phyloP scores from a whole-genome alignment of 2,329 filamentous ascomycete genomes.

The Sporothrix inflata region DNA sequence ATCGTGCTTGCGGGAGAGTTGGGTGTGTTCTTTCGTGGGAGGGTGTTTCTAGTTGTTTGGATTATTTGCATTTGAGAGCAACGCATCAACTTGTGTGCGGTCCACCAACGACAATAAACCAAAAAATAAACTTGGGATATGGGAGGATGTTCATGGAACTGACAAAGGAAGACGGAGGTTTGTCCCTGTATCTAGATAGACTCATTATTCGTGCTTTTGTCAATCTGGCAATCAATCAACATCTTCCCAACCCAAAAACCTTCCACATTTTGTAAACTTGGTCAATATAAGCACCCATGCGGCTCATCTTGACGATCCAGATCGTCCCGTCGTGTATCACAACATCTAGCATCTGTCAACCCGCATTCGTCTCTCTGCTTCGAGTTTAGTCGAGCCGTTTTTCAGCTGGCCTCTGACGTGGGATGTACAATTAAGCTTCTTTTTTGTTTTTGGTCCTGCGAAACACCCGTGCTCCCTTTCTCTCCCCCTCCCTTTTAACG shows the following conservation, averaged over 20 bases:
- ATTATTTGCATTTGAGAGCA: background rate
- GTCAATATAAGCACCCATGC: conserved; percentile 5
- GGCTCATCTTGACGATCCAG: conserved; percentile 13
- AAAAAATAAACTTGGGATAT: background rate
- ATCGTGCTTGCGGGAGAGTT: too few relatives aligned
- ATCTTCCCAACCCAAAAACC: background rate
- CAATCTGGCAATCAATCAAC: background rate
- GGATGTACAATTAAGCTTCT: conserved; percentile 18
- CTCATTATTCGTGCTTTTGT: background rate
- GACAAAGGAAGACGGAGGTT: background rate
- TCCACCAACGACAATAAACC: background rate
- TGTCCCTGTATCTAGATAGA: conserved; percentile 9
- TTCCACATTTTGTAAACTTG: background rate
- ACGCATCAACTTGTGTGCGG: background rate
- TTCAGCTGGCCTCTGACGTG: too few relatives aligned
- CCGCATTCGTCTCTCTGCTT: background rate
- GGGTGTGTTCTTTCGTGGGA: background rate
- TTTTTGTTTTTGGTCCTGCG: background rate
- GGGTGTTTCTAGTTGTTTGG: background rate
- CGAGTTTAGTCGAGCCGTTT: too few relatives aligned
- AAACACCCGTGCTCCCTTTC: background rate
- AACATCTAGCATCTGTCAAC: conserved; percentile 11
- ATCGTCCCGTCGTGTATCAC: conserved; percentile 20
- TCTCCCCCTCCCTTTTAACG: background rate
- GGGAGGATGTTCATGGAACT: background rate